Evolutionary conservation across 148 eudicot species (phyloP).

Genomic region (Pouteria glomerata): DNA sequence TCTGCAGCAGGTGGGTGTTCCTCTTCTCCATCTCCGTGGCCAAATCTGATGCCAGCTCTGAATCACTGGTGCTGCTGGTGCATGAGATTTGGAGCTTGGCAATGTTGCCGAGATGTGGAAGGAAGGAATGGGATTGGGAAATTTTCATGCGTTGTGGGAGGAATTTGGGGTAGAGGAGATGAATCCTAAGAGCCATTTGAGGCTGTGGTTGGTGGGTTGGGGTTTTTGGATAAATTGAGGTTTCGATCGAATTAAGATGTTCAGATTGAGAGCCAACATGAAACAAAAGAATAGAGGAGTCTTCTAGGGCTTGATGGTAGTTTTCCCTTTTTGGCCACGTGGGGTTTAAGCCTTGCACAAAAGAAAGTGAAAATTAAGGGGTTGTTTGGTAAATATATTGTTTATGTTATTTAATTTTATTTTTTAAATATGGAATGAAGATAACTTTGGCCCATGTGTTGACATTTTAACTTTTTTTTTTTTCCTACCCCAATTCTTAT

Average conservation of each 20-base stretch:
- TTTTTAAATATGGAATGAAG: too few relatives aligned
- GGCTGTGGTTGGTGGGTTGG: not conserved
- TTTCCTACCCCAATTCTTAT: too few relatives aligned
- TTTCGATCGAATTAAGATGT: not conserved
- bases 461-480: too few relatives aligned
- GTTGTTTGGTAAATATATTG: too few relatives aligned
- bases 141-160: not conserved
- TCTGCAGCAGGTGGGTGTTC: slow-evolving; percentile 33
- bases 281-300: not conserved
- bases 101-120: slow-evolving; percentile 13
- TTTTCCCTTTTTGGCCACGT: not conserved
- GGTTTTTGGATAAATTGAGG: not conserved
- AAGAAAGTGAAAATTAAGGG: too few relatives aligned
- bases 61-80: slow-evolving; percentile 24
- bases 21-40: slow-evolving; percentile 43
- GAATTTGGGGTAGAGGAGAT: slow-evolving; percentile 15
- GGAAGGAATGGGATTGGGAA: slow-evolving; percentile 13
- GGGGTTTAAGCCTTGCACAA: too few relatives aligned
- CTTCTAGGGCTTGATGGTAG: not conserved
- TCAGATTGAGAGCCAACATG: not conserved
- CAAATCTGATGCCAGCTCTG: slow-evolving; percentile 37
- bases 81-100: slow-evolving; percentile 30
- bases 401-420: too few relatives aligned
- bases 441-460: too few relatives aligned
- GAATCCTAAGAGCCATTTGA: slow-evolving; percentile 15